A percentile compares a stretch with the other conserved stretches of the same genome.
Conservation (phyloP, 345 rosid species). For the Melaleuca quinquenervia region DNA sequence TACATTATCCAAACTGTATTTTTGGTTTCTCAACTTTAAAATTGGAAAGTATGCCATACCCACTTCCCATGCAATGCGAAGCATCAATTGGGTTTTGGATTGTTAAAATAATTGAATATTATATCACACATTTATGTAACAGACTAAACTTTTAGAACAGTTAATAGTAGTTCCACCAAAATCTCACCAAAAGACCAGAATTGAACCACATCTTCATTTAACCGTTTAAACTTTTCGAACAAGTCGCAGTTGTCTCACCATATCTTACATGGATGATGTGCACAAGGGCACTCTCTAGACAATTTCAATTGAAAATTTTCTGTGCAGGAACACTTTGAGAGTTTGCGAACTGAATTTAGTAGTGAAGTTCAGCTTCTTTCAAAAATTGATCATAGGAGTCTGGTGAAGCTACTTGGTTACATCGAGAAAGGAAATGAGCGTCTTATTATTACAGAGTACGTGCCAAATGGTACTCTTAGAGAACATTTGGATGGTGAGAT, state of each 20-base stretch:
- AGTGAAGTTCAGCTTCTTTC: conserved; percentile 90
- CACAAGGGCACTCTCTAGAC: neutral
- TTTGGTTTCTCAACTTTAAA: neutral
- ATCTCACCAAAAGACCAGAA: no score
- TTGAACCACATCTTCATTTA: no score
- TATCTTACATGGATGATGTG: neutral
- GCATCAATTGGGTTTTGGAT: neutral
- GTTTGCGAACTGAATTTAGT: conserved; percentile 66
- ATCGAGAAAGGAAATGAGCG: conserved; percentile 75
- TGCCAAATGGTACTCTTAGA: conserved; percentile 87
- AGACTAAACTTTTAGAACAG: no score
- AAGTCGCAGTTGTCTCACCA: no score
- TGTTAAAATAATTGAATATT: no score
- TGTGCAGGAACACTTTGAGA: conserved; percentile 60
- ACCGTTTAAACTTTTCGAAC: no score
- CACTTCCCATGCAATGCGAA: neutral
- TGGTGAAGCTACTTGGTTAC: conserved; percentile 88
- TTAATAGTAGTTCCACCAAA: no score
- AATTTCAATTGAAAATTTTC: neutral
- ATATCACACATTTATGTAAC: no score
- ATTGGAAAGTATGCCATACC: neutral
- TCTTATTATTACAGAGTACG: conserved; percentile 86
- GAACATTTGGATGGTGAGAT: conserved; percentile 91
- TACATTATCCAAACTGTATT: neutral
- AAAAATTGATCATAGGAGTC: conserved; percentile 82